Evolutionary conservation across 2,329 filamentous ascomycete genomes (phyloP).

Genomic region (Alternaria burnsii): DNA sequence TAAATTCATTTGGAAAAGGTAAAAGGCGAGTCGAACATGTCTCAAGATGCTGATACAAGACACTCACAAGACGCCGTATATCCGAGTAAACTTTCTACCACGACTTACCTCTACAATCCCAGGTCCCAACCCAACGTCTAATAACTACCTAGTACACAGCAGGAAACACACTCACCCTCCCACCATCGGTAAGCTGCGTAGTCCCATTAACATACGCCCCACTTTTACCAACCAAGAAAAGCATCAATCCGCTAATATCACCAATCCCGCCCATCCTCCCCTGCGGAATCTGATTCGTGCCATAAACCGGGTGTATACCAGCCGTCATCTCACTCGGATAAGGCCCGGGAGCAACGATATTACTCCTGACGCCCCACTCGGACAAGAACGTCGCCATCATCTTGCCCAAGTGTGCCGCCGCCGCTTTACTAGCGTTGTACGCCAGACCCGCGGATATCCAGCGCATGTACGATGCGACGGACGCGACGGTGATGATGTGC

Average conservation of each 20-base stretch:
- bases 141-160: constrained; percentile 37
- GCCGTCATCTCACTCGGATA: constrained; percentile 57
- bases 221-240: constrained; percentile 61
- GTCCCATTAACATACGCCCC: constrained; percentile 65
- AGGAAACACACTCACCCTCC: constrained; percentile 49
- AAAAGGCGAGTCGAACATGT: no score
- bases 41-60: no score
- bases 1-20: no score
- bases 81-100: no score
- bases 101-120: no score
- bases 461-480: constrained; percentile 53
- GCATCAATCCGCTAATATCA: constrained; percentile 59
- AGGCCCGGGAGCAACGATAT: constrained; percentile 57
- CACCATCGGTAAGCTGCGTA: constrained; percentile 59
- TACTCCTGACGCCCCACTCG: constrained; percentile 57
- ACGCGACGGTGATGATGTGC: constrained; percentile 58
- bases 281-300: constrained; percentile 49
- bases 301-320: constrained; percentile 38
- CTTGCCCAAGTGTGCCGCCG: constrained; percentile 56
- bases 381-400: constrained; percentile 54
- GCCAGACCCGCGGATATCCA: constrained; percentile 49
- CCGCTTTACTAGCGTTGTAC: constrained; percentile 57
- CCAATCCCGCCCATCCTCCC: constrained; percentile 53
- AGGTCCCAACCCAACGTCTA: background rate
- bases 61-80: no score